These are phyloP conservation scores for Amyloporia xantha DNA, from an alignment of 768 basidiomycete species.

Conservation along the genomic window DNA sequence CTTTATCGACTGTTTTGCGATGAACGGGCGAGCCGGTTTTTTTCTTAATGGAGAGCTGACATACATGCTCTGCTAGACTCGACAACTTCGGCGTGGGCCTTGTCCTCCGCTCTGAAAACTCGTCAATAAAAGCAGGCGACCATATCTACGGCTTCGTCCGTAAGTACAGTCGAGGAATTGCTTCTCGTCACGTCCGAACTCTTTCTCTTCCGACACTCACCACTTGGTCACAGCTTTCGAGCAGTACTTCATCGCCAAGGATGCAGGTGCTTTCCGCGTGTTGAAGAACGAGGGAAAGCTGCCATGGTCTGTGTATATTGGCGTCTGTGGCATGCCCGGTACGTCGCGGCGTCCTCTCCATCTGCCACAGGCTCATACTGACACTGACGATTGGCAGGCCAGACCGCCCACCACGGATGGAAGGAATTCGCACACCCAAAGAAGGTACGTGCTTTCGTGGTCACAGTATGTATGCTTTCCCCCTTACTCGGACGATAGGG, in stretches of 20 bases:
- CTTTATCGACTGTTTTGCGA: too few species aligned
- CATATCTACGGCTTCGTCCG: conserved; percentile 20
- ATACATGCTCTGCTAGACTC: too few species aligned
- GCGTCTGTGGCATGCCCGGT: conserved; percentile 41
- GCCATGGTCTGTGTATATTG: conserved; percentile 44
- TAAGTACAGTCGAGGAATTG: conserved; percentile 18
- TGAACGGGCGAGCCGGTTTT: too few species aligned
- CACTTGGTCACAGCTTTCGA: conserved; percentile 26
- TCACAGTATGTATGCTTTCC: not conserved
- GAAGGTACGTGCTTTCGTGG: conserved; percentile 22
- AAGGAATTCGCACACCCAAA: conserved; percentile 34
- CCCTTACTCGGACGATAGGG: conserved; percentile 25
- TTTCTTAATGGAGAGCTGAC: too few species aligned
- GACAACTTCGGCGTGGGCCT: conserved; percentile 20
- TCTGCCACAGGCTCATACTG: not conserved
- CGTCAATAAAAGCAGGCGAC: conserved; percentile 17
- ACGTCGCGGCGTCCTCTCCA: not conserved
- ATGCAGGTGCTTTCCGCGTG: conserved; percentile 13
- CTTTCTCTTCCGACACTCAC: not conserved
- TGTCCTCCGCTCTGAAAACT: conserved; percentile 22
- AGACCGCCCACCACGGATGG: conserved; percentile 33
- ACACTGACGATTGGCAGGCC: conserved; percentile 17
- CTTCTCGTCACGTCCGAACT: conserved; percentile 16
- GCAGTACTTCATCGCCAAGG: conserved; percentile 32
- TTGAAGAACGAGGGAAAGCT: conserved; percentile 38